phyloP scores from a whole-genome alignment of 495 filamentous ascomycete genomes.

The Massariosphaeria phaeospora region DNA sequence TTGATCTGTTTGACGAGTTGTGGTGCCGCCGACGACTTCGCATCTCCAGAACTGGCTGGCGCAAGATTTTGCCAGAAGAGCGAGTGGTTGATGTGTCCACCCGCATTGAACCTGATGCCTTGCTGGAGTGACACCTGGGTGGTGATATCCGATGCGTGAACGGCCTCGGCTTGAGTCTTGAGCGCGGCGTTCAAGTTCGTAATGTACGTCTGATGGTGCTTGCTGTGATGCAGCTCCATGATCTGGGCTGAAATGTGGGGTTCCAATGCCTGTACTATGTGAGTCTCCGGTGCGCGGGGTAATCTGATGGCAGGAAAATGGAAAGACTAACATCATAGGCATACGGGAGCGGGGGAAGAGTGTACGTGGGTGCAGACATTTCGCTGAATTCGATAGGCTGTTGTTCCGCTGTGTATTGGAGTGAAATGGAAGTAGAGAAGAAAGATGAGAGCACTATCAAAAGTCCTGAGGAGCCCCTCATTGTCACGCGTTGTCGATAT shows the following conservation, averaged over 20 bases:
- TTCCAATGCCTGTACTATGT: conserved; percentile 36
- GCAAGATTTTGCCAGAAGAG: conserved; percentile 44
- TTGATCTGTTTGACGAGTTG: conserved; percentile 36
- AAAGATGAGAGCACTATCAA: conserved; percentile 11
- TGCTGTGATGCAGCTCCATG: conserved; percentile 43
- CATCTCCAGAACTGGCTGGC: conserved; percentile 28
- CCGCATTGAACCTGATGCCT: conserved; percentile 40
- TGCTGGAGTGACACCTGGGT: conserved; percentile 34
- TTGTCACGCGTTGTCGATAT: background rate
- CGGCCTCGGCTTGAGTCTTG: conserved; percentile 24
- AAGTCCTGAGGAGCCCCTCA: conserved; percentile 4
- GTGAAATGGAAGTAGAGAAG: background rate
- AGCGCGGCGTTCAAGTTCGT: conserved; percentile 40
- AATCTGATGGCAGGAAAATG: background rate
- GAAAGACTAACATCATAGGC: conserved; percentile 30
- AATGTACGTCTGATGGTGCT: conserved; percentile 44
- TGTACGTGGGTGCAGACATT: conserved; percentile 28
- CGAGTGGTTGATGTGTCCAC: conserved; percentile 44
- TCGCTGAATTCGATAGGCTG: conserved; percentile 25
- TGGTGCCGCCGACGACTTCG: conserved; percentile 30
- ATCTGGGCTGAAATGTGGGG: conserved; percentile 42
- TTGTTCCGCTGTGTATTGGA: conserved; percentile 14
- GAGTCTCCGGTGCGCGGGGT: background rate
- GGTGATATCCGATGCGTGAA: conserved; percentile 26
- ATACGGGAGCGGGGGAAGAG: conserved; percentile 31